Percentiles rank a stretch among this genome's conserved stretches.
Evolutionary conservation across 106 monocot genomes (phyloP).

Genomic region (Vanilla planifolia): DNA sequence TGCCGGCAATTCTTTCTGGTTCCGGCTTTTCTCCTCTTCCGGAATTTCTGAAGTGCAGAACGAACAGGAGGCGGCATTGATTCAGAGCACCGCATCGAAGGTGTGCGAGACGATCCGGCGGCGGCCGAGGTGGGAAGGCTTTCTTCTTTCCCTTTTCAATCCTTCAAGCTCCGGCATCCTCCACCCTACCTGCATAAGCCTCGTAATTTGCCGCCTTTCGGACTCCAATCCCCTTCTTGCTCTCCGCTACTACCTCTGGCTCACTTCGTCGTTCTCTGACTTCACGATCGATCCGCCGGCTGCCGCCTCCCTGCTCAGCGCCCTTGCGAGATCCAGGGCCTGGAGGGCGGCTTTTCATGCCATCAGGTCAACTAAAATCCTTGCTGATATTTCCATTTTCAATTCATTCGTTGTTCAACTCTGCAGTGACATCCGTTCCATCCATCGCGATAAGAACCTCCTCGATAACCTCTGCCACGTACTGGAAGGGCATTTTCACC

Average conservation of each 20-base stretch:
- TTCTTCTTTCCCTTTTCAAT: constrained; percentile 27
- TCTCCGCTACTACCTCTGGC: constrained; percentile 28
- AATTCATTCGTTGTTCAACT: constrained; percentile 12
- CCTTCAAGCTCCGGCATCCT: constrained; percentile 17
- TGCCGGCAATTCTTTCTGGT: background rate
- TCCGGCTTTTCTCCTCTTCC: background rate
- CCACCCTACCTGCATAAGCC: constrained; percentile 23
- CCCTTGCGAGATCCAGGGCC: constrained; percentile 8
- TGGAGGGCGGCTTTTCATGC: constrained; percentile 17
- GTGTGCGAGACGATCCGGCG: constrained; percentile 22
- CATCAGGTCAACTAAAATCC: constrained; percentile 23
- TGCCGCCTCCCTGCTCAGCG: constrained; percentile 7
- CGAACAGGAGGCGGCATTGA: background rate
- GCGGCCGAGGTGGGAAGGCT: constrained; percentile 30
- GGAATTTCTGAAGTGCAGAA: background rate
- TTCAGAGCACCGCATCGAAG: constrained; percentile 7
- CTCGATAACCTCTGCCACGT: constrained; percentile 4
- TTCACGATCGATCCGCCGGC: background rate
- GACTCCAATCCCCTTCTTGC: constrained; percentile 24
- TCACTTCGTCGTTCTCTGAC: constrained; percentile 8
- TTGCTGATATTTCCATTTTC: background rate
- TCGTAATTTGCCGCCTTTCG: constrained; percentile 23
- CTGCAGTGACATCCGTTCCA: background rate
- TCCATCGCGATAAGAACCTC: background rate
- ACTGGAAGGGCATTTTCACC: background rate